These are phyloP conservation scores for Pinus tabuliformis DNA, from an alignment of 75 land plant species.

Conservation along the genomic window DNA sequence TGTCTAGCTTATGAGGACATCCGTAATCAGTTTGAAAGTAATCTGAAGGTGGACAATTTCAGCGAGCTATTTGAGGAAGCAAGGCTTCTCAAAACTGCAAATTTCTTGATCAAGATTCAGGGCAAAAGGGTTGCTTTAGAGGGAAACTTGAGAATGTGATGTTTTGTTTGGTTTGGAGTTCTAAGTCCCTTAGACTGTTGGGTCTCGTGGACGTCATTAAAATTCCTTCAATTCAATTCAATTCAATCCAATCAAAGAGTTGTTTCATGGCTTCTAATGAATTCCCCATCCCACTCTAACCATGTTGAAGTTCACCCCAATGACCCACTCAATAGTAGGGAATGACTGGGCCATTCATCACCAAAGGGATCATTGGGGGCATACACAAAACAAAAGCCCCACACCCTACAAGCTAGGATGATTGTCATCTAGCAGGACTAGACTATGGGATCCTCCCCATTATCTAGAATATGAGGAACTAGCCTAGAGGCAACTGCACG, in stretches of 20 bases:
- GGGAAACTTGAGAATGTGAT: no score
- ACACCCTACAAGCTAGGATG: background rate
- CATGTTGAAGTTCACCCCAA: background rate
- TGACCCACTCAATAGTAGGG: background rate
- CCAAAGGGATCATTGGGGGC: background rate
- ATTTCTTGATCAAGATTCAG: no score
- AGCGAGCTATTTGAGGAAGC: no score
- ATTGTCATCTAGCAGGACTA: background rate
- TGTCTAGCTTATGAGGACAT: no score
- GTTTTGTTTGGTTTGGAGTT: no score
- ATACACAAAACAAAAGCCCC: background rate
- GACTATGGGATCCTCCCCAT: background rate
- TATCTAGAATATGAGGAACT: background rate
- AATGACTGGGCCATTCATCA: background rate
- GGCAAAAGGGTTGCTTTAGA: no score
- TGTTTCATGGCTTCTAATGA: background rate
- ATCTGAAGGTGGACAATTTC: no score
- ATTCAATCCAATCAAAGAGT: background rate
- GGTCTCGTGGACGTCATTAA: no score
- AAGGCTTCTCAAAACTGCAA: no score
- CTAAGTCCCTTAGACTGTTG: no score
- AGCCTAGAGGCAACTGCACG: background rate
- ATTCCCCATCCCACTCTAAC: background rate
- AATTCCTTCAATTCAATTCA: no score
- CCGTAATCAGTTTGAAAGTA: no score